Evolutionary conservation across 176 grass and related monocot genomes (phyloP).

Genomic region (Cenchrus fungigraminus): DNA sequence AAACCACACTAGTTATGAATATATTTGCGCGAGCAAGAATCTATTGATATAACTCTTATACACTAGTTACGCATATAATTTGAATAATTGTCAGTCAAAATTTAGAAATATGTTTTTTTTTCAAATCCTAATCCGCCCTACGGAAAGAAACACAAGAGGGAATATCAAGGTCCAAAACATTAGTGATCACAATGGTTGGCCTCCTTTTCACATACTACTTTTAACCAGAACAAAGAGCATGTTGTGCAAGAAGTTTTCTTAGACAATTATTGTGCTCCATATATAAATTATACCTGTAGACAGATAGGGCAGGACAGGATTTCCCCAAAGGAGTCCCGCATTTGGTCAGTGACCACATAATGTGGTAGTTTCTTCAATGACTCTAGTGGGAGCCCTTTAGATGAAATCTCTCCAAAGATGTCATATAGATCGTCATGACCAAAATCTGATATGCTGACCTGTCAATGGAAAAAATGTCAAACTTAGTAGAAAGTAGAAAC

Average conservation of each 20-base stretch:
- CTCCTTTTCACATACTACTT: not conserved
- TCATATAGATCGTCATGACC: conserved; percentile 72
- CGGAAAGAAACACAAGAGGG: too few species aligned
- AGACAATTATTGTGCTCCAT: not conserved
- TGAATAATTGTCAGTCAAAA: too few species aligned
- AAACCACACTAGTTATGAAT: not conserved
- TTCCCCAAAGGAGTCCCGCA: conserved; percentile 49
- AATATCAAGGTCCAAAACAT: conserved; percentile 8
- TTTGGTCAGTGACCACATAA: conserved; percentile 59
- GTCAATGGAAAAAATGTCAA: conserved; percentile 8
- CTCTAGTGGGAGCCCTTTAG: conserved; percentile 63
- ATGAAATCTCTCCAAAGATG: conserved; percentile 70
- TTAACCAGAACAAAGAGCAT: conserved; percentile 1
- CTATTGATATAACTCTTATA: not conserved
- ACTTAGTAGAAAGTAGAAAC: conserved; percentile 27
- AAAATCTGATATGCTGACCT: conserved; percentile 61
- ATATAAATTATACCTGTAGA: conserved; percentile 61
- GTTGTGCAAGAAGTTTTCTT: not conserved
- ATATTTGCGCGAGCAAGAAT: not conserved
- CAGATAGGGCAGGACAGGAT: conserved; percentile 71
- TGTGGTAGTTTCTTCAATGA: conserved; percentile 70
- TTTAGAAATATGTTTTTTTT: too few species aligned
- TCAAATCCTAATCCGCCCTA: too few species aligned
- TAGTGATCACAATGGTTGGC: not conserved
- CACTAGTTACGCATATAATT: not conserved